Evolutionary conservation across 108 stramenopile genomes (phyloP), one percentile per base, ranked within the genome.

Genomic region (Cylindrotheca closterium): DNA sequence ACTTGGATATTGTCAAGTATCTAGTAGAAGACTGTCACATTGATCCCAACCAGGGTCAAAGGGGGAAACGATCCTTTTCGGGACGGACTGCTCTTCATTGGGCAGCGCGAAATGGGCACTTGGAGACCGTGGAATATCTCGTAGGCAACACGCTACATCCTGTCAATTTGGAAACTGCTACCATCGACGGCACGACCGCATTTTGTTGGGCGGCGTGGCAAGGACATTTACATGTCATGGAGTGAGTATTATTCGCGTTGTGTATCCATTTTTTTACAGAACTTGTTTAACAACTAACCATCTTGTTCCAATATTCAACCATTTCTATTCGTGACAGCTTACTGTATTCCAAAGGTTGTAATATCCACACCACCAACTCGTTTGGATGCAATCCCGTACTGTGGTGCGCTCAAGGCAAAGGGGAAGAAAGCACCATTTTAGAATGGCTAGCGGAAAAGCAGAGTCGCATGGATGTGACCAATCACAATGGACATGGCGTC

Each of bases 161-260:
- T 22, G 63, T 64, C 5, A 27, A 63, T 27, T 30, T 94, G 30
- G 86, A 94, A 61, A 85, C 86, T 4, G 56, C 54, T 47, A 91
- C 93, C 24, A 60, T 50, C 0, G 93, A 94, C 73, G 93, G 93
- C 7, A 94, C 93, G 2, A 89, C 92, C 1, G 90, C 94, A 23
- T 89, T 96, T 63, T 79, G 90, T 49, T 93, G 90, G 85, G 89
- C 94, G 10, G 68, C 75, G 5, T 96, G 92, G 91, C 88, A 91
- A 67, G 88, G 88, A 0, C 88, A 96, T 68, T 55, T 86, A 19
- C 55, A 63, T 17, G 63, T 91, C 17, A 86, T 94, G 87, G 59
- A 81, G 24, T 83, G 15, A 15, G 37, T 42, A 10, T 42, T 42
- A 42, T n/a, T n/a, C n/a, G n/a, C n/a, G n/a, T n/a, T n/a, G n/a